Evolutionary conservation across 352 stramenopile genomes (phyloP).

Genomic region (Elongisporangium senticosum): DNA sequence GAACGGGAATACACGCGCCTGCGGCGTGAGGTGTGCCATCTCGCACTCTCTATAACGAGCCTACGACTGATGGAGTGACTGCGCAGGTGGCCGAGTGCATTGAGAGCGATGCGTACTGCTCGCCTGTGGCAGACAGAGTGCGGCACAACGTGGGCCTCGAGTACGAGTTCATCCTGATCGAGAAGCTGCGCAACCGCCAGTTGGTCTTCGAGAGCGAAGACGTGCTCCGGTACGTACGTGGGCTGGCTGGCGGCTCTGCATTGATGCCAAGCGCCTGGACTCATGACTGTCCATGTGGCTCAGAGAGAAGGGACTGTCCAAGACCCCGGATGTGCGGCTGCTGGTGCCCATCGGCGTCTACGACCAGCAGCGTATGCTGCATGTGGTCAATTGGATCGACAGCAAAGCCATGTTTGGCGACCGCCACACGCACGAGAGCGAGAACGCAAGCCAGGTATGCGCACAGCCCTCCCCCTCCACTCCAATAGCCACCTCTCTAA

Average conservation of each 20-base stretch:
- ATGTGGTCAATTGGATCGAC: constrained; percentile 88
- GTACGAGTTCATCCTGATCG: constrained; percentile 81
- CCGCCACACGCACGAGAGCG: constrained; percentile 65
- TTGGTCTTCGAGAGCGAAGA: constrained; percentile 84
- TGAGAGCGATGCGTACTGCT: constrained; percentile 63
- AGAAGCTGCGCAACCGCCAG: constrained; percentile 59
- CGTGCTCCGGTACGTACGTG: constrained; percentile 37
- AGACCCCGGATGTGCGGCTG: constrained; percentile 82
- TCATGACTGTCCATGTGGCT: not conserved
- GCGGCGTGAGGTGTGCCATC: constrained; percentile 17
- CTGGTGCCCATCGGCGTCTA: constrained; percentile 75
- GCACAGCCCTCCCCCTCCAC: too few species aligned
- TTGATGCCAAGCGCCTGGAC: not conserved
- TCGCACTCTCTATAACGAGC: not conserved
- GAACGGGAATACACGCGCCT: constrained; percentile 22
- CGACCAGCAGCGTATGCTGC: constrained; percentile 35
- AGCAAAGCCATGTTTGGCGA: constrained; percentile 90
- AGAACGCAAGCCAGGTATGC: constrained; percentile 58
- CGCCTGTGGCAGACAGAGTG: constrained; percentile 64
- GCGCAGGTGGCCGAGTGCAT: constrained; percentile 65
- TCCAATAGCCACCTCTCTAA: too few species aligned
- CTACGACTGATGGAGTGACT: not conserved
- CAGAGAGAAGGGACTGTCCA: constrained; percentile 69
- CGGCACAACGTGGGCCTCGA: constrained; percentile 77
- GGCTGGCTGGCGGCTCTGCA: not conserved